A percentile compares a stretch with the other conserved stretches of the same genome.
phyloP scores from a whole-genome alignment of 2,329 filamentous ascomycete genomes.

The Trichoderma pleuroti region DNA sequence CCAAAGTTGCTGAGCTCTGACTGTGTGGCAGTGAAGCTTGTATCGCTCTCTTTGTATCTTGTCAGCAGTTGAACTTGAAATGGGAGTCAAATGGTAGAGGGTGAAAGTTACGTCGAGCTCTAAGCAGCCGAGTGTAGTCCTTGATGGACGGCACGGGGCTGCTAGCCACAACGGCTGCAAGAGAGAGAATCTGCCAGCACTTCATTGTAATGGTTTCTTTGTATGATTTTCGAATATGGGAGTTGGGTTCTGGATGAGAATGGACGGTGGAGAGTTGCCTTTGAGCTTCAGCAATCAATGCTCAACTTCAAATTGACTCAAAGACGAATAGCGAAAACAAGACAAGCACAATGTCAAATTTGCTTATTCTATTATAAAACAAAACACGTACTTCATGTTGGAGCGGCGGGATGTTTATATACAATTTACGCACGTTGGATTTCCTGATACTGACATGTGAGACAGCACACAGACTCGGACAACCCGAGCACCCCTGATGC shows the following conservation, averaged over 20 bases:
- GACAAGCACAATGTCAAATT: not conserved
- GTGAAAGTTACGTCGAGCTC: slow-evolving; percentile 33
- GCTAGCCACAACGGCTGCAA: slow-evolving; percentile 28
- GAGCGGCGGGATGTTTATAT: not conserved
- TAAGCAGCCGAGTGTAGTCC: slow-evolving; percentile 29
- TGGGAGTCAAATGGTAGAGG: too few species aligned
- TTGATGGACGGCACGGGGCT: slow-evolving; percentile 26
- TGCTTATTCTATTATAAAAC: not conserved
- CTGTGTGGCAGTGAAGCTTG: slow-evolving; percentile 22
- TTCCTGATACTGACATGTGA: not conserved
- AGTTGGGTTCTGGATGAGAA: not conserved
- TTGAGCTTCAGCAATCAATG: not conserved
- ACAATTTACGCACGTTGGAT: not conserved
- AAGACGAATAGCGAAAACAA: not conserved
- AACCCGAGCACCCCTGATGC: slow-evolving; percentile 7
- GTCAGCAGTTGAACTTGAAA: not conserved
- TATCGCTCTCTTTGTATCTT: not conserved
- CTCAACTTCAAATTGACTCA: not conserved
- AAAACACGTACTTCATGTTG: not conserved
- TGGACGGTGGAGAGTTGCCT: not conserved
- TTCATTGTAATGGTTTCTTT: not conserved
- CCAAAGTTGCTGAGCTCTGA: slow-evolving; percentile 39
- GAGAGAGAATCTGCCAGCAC: slow-evolving; percentile 26
- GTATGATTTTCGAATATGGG: not conserved
- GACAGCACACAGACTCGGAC: slow-evolving; percentile 3